Evolutionary conservation across 495 filamentous ascomycete species (phyloP).

Genomic region (Penicillium soppii): DNA sequence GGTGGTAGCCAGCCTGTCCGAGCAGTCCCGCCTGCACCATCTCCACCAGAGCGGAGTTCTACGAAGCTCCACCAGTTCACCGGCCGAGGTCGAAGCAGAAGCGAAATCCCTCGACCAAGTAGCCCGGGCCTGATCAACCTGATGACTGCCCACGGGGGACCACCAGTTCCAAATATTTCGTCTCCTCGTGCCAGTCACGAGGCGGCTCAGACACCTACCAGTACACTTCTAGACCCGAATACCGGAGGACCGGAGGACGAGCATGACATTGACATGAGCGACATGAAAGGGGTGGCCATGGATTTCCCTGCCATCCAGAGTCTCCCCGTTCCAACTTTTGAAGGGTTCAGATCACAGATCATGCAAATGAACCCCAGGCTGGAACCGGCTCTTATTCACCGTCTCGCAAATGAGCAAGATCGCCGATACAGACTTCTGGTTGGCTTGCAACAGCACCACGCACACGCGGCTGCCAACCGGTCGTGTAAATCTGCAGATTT

Average conservation of each 20-base stretch:
- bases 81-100: constrained; percentile 68
- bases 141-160: constrained; percentile 50
- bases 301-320: constrained; percentile 42
- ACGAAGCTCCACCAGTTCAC: constrained; percentile 52
- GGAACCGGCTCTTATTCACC: constrained; percentile 71
- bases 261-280: constrained; percentile 40
- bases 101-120: constrained; percentile 60
- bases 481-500: constrained; percentile 60
- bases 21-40: constrained; percentile 34
- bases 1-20: constrained; percentile 59
- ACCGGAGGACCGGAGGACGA: constrained; percentile 43
- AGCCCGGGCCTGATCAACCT: constrained; percentile 42
- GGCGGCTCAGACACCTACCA: constrained; percentile 1
- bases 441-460: constrained; percentile 69
- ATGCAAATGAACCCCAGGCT: constrained; percentile 67
- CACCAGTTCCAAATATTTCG: constrained; percentile 44
- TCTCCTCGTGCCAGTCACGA: constrained; percentile 27
- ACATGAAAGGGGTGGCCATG: constrained; percentile 49
- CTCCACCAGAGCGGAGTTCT: constrained; percentile 48
- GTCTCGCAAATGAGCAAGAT: constrained; percentile 78
- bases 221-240: constrained; percentile 10
- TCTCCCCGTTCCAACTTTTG: constrained; percentile 67
- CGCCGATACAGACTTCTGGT: constrained; percentile 78
- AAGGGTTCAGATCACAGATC: constrained; percentile 78
- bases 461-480: constrained; percentile 47